These are phyloP conservation scores for Aspergillus calidoustus DNA, from an alignment of 2,329 filamentous ascomycete genomes.

Conservation along the genomic window DNA sequence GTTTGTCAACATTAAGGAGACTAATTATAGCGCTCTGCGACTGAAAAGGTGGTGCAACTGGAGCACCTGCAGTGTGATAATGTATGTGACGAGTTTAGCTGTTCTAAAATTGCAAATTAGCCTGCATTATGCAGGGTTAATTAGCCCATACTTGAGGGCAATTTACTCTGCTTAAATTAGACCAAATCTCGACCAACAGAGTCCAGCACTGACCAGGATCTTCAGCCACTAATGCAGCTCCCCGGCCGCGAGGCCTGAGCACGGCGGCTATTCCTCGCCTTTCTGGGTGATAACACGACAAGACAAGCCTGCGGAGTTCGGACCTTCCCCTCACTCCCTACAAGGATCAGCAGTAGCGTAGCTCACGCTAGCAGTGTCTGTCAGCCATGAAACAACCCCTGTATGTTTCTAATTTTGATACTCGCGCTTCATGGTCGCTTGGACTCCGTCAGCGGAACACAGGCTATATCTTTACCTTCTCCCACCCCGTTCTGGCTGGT, in stretches of 20 bases:
- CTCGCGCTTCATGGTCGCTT: neutral
- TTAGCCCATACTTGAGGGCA: neutral
- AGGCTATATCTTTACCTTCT: conserved; percentile 5
- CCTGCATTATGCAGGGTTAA: conserved; percentile 2
- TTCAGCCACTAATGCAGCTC: conserved; percentile 12
- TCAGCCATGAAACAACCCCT: neutral
- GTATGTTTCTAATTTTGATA: conserved; percentile 6
- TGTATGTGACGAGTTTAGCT: neutral
- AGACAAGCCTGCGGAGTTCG: neutral
- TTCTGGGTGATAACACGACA: neutral
- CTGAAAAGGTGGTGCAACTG: neutral
- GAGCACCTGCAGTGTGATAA: neutral
- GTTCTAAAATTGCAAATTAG: conserved; percentile 16
- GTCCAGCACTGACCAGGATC: neutral
- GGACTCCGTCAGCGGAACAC: neutral
- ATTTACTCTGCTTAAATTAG: conserved; percentile 10
- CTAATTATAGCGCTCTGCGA: conserved; percentile 9
- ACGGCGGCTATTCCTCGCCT: conserved; percentile 11
- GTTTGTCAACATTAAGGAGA: neutral
- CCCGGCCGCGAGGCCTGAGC: conserved; percentile 5
- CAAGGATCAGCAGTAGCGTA: neutral
- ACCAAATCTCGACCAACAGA: neutral
- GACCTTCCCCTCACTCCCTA: neutral
- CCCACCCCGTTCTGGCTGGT: neutral
- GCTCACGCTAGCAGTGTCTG: no score